Conservation (phyloP, 495 filamentous ascomycete genomes). For the Schizothecium vesticola region DNA sequence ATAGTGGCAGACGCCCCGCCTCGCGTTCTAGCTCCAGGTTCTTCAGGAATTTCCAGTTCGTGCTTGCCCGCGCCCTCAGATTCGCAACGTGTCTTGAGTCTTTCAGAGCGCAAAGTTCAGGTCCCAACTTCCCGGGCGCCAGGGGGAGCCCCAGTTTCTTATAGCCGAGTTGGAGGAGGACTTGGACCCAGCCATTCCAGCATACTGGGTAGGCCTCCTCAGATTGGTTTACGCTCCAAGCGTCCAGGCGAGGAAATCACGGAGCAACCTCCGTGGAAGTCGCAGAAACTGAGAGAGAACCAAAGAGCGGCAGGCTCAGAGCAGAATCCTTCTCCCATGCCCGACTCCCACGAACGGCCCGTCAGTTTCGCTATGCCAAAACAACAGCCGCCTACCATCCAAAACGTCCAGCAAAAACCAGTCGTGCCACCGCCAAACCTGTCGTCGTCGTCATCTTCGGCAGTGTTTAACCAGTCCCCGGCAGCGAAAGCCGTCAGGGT, state of each 20-base stretch:
- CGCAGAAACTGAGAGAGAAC: background rate
- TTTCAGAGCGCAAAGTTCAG: background rate
- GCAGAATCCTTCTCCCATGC: no score
- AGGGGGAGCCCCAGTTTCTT: background rate
- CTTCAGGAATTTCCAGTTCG: no score
- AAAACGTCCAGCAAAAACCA: no score
- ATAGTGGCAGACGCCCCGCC: no score
- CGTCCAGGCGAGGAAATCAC: background rate
- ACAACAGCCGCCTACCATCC: no score
- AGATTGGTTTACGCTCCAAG: background rate
- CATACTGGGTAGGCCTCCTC: background rate
- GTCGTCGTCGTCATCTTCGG: background rate
- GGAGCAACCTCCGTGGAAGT: background rate
- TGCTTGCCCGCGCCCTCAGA: no score
- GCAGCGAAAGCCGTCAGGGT: background rate
- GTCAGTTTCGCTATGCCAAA: no score
- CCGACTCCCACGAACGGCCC: no score
- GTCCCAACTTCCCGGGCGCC: background rate
- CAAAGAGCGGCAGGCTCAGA: background rate
- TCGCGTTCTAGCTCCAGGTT: no score
- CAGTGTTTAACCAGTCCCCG: background rate
- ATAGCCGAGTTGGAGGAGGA: background rate
- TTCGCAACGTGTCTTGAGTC: background rate
- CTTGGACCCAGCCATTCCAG: background rate
- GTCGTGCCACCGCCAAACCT: background rate